These are phyloP conservation scores for Leccinellum rugosiceps DNA, from an alignment of 768 basidiomycete species.

Conservation along the genomic window DNA sequence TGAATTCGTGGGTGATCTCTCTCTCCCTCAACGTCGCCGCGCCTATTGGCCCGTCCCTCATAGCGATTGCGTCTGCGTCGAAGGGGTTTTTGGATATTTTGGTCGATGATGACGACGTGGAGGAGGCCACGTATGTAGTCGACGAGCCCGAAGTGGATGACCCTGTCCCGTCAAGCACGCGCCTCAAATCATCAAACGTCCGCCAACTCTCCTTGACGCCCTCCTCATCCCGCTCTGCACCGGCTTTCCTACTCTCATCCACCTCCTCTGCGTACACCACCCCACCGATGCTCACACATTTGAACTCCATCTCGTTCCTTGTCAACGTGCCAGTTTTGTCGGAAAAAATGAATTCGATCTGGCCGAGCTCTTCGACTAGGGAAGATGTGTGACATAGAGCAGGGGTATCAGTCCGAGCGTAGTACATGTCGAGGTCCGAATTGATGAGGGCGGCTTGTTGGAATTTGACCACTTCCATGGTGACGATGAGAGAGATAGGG, in stretches of 20 bases:
- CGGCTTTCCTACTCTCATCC: conserved; percentile 78
- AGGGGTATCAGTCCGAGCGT: conserved; percentile 90
- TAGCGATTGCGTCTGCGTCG: conserved; percentile 31
- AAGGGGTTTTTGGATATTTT: conserved; percentile 53
- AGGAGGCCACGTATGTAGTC: neutral
- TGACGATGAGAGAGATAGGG: conserved; percentile 97
- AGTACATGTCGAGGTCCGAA: conserved; percentile 98
- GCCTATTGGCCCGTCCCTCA: neutral
- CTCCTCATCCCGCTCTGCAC: conserved; percentile 40
- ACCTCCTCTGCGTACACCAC: conserved; percentile 87
- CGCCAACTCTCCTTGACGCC: conserved; percentile 57
- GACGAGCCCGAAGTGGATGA: neutral
- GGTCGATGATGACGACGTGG: conserved; percentile 1
- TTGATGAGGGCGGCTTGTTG: conserved; percentile 98
- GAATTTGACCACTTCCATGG: conserved; percentile 99
- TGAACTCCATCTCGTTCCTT: conserved; percentile 98
- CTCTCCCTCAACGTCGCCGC: conserved; percentile 31
- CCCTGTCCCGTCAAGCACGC: conserved; percentile 43
- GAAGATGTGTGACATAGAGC: conserved; percentile 97
- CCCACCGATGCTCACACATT: conserved; percentile 85
- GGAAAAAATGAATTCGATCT: conserved; percentile 95
- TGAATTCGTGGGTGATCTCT: conserved; percentile 64
- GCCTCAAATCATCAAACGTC: conserved; percentile 73
- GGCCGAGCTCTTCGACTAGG: conserved; percentile 96
- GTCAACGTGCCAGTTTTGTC: conserved; percentile 96